phyloP scores from a whole-genome alignment of 208 protist species.

The Wallacemonas sp. region DNA sequence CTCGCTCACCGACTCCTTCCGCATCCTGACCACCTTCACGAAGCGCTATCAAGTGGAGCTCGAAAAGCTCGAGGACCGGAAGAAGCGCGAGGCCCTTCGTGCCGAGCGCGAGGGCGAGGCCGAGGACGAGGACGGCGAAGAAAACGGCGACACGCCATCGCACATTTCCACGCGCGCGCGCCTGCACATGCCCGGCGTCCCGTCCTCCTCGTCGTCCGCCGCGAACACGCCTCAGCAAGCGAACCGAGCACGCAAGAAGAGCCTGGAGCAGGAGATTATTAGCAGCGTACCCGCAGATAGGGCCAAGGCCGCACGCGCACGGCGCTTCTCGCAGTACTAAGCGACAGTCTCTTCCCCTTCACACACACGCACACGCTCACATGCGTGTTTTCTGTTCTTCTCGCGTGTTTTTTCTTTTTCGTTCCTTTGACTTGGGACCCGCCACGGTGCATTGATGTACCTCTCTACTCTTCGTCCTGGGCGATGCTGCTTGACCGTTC shows the following conservation, averaged over 20 bases:
- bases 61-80: slow-evolving; percentile 17
- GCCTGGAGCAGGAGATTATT: slow-evolving; percentile 6
- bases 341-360: slow-evolving; percentile 12
- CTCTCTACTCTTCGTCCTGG: no score
- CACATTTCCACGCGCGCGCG: no score
- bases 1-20: slow-evolving; percentile 58
- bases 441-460: no score
- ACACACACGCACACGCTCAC: neutral
- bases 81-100: slow-evolving; percentile 12
- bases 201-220: neutral
- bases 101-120: neutral
- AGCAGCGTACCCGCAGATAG: neutral
- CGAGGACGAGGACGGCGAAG: slow-evolving; percentile 2
- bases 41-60: slow-evolving; percentile 59
- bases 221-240: neutral
- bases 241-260: neutral
- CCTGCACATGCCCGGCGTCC: no score
- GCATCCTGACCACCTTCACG: slow-evolving; percentile 55
- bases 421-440: no score
- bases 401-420: neutral
- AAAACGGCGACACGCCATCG: neutral
- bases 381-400: slow-evolving; percentile 1
- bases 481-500: no score
- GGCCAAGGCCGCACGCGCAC: neutral
- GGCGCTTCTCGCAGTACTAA: slow-evolving; percentile 13